Percentiles rank a stretch among this genome's conserved stretches.
phyloP scores from a whole-genome alignment of 208 protist genomes.

The Vickermania spadyakhi region DNA sequence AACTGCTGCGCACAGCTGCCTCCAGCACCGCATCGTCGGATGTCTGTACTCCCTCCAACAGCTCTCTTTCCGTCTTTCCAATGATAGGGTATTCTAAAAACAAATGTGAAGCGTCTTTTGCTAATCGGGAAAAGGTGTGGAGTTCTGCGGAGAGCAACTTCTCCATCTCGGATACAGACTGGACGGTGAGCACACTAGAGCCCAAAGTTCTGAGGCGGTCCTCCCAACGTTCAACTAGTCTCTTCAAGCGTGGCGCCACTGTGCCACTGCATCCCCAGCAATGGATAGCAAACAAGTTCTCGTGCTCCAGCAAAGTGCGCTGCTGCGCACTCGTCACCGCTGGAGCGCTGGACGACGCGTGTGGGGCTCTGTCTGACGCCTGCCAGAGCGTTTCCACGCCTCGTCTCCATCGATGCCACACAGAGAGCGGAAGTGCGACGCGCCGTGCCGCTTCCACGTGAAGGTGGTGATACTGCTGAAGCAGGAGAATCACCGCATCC shows the following conservation, averaged over 20 bases:
- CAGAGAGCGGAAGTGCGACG: background rate
- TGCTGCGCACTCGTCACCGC: too few relatives aligned
- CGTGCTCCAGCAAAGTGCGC: too few relatives aligned
- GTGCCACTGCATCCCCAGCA: background rate
- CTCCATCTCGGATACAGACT: background rate
- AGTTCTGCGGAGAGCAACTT: background rate
- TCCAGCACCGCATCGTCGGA: constrained; percentile 15
- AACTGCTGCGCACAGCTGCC: constrained; percentile 47
- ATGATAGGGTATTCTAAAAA: background rate
- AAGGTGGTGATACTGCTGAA: background rate
- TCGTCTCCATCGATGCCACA: background rate
- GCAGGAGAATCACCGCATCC: too few relatives aligned
- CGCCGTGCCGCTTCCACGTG: background rate
- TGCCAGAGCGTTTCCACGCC: background rate
- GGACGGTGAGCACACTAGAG: too few relatives aligned
- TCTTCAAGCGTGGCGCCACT: too few relatives aligned
- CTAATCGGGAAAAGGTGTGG: background rate
- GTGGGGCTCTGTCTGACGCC: too few relatives aligned
- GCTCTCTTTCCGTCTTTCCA: background rate
- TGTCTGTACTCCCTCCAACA: background rate
- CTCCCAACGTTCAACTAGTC: too few relatives aligned
- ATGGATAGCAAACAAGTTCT: too few relatives aligned
- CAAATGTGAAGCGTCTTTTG: background rate
- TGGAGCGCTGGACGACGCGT: too few relatives aligned
- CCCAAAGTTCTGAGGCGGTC: too few relatives aligned